Evolutionary conservation across 2,329 filamentous ascomycete species (phyloP), one percentile per base, ranked within the genome.

Genomic region (Teratosphaeria destructans): DNA sequence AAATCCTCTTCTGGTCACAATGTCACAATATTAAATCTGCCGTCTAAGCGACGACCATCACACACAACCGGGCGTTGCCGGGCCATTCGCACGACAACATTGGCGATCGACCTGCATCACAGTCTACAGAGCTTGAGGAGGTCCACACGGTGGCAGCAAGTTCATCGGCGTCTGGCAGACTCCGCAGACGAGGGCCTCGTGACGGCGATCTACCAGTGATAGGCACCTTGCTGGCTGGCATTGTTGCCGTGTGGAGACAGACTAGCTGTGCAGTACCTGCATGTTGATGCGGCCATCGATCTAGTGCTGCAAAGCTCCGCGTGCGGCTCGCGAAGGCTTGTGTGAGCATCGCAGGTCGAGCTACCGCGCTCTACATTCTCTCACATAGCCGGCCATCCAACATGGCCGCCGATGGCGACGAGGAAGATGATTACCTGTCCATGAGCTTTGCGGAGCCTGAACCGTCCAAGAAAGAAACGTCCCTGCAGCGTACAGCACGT

Each of bases 341-440:
- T 39, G 35, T 14, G 35, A 14, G 7, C 14, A 14, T 49, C n/a
- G 5, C 43, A 19, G n/a, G 14, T 47, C 8, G 43, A 49, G 16
- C 43, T 19, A 10, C n/a, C 8, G n/a, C 23, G 43, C 16, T n/a
- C 37, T 43, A 10, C n/a, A 12, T 5, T 43, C 27, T 19, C 29
- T 32, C 7, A 32, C 29, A 32, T 43, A 43, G 37, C 37, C 12
- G 14, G 23, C 37, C 6, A 11, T 43, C 59, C 56, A 64, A n/a
- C 52, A 66, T 65, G 62, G 65, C 64, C 6, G 63, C 57, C 10
- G 56, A 16, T n/a, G 61, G 62, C 23, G 88, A 90, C 6, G 89
- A 91, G 23, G 89, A 91, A 63, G 91, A 96, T 64, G 94, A 99
- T 75, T 97, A 99, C 79, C 95, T 99, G 88, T 90, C 87, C 67